Conservation (phyloP, 495 filamentous ascomycete species). For the Coniosporium apollinis region DNA sequence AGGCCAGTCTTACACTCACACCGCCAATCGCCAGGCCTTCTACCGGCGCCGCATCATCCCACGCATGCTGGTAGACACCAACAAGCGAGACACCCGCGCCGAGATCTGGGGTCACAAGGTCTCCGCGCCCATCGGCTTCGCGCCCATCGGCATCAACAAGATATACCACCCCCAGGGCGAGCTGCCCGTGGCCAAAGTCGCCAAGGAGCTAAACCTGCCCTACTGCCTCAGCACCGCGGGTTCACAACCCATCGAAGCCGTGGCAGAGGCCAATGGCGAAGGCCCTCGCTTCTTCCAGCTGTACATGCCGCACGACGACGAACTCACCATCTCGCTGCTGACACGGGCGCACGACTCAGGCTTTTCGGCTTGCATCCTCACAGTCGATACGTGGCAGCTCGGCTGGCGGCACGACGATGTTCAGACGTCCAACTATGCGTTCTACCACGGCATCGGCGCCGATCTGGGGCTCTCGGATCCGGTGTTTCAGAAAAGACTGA, state of each 20-base stretch:
- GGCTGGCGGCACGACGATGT: constrained; percentile 50
- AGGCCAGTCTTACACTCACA: constrained; percentile 46
- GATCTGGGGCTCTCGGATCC: constrained; percentile 42
- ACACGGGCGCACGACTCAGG: constrained; percentile 36
- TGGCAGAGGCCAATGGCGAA: constrained; percentile 37
- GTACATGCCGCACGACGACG: constrained; percentile 49
- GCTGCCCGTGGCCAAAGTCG: constrained; percentile 39
- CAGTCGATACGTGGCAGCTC: constrained; percentile 48
- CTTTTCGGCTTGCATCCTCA: constrained; percentile 43
- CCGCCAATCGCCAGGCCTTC: constrained; percentile 52
- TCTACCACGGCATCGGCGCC: constrained; percentile 39
- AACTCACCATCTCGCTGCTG: constrained; percentile 37
- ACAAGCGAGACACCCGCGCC: constrained; percentile 37
- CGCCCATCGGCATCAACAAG: constrained; percentile 48
- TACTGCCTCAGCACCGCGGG: constrained; percentile 43
- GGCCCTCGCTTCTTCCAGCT: constrained; percentile 44
- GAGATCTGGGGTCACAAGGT: constrained; percentile 45
- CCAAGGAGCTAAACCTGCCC: constrained; percentile 36
- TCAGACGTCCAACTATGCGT: constrained; percentile 39
- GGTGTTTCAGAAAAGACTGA: constrained; percentile 36
- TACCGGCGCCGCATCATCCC: constrained; percentile 51
- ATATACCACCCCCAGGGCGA: constrained; percentile 46
- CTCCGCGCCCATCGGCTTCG: constrained; percentile 43
- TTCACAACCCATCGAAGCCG: constrained; percentile 37
- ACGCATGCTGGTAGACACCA: constrained; percentile 44